Base-by-base conservation (phyloP, 768 basidiomycete species). In the Plicaturopsis crispa region DNA sequence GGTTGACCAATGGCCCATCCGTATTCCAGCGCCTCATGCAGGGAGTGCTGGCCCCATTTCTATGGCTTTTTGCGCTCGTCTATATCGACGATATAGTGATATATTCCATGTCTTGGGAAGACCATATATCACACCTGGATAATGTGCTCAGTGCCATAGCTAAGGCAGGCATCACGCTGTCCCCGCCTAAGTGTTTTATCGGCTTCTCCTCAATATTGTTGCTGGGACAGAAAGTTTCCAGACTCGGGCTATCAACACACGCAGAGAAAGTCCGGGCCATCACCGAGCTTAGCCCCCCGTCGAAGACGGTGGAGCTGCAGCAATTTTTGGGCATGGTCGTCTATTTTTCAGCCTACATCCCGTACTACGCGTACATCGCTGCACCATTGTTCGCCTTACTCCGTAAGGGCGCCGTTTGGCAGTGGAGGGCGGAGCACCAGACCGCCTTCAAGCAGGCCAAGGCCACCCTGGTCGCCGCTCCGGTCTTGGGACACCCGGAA, bases 241-340 rank as follows among this genome's bases (percentile, higher is more conserved):
- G 48, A 5, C 26, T 53, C 11, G 44, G 40, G 26, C 34, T 35
- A 32, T 50, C 31, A 17, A 38, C 46, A 3, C 47, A 54, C 35
- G 28, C 31, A 20, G 50, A 55, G 31, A 55, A 55, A 24, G 42
- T 55, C 4, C 39, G 42, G 6, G 53, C 53, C 5, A 54, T 55
- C 6, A 7, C 23, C 13, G 38, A 44, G 7, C 30, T 51, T 0
- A 33, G 38, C 1, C 14, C 28, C 1, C 64, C 62, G 0, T 16
- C 14, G 0, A 55, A 53, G 14, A 43, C 53, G 0, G 12, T 38
- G 11, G 54, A 60, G 11, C 35, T 65, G 6, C 60, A 61, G 36
- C 50, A 41, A 5, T 65, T 61, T 42, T 41, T 65, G 1, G 64
- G 65, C 1, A 63, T 60, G 59, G 55, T 60, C 22, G 60, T 64